Conservation (phyloP, 2,329 filamentous ascomycete genomes). For the Trichoderma polysporum region DNA sequence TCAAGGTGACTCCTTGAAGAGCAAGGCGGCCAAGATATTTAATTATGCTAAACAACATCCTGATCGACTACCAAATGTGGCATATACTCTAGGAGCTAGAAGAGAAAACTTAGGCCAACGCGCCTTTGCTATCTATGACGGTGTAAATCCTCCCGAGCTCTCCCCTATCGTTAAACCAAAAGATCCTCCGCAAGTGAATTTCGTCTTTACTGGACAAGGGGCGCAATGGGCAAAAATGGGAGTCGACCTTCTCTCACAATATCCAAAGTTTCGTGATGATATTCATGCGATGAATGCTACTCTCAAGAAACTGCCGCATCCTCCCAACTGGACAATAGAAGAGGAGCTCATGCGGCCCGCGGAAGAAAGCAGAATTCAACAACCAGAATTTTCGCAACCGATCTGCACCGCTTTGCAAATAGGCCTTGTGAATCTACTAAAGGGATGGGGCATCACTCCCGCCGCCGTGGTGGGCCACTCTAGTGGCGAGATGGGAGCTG, state of each 20-base stretch:
- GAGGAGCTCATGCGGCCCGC: not conserved
- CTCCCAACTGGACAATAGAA: conserved; percentile 11
- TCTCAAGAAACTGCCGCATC: not conserved
- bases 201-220: conserved; percentile 38
- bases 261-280: not conserved
- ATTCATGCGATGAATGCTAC: not conserved
- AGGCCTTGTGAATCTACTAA: not conserved
- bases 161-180: conserved; percentile 34
- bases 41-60: not conserved
- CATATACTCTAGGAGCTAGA: not conserved
- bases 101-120: not conserved
- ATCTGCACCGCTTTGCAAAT: conserved; percentile 10
- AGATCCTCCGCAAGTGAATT: not conserved
- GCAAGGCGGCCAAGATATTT: not conserved
- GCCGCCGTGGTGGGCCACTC: conserved; percentile 6
- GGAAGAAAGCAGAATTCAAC: not conserved
- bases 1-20: not conserved
- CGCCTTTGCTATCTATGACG: conserved; percentile 40
- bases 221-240: conserved; percentile 38
- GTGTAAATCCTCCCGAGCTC: conserved; percentile 23
- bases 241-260: not conserved
- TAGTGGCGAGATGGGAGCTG: conserved; percentile 15
- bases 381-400: conserved; percentile 7
- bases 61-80: not conserved
- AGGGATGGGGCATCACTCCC: not conserved